Evolutionary conservation across 2,329 filamentous ascomycete genomes (phyloP).

Genomic region (Cercospora sp.): DNA sequence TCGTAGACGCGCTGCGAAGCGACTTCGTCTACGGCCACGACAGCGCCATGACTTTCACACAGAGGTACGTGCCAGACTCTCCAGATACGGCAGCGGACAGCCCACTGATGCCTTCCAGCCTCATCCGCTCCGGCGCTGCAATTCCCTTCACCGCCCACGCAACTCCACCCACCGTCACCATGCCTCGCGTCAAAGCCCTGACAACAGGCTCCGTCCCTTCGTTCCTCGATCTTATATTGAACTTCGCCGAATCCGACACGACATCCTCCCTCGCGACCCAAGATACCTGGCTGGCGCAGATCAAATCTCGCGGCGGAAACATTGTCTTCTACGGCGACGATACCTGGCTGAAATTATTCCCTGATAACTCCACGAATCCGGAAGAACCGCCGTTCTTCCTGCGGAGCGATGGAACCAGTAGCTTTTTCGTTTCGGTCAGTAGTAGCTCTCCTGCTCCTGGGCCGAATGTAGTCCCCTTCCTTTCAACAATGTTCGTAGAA

Average conservation of each 20-base stretch:
- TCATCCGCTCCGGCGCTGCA: conserved; percentile 80
- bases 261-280: conserved; percentile 83
- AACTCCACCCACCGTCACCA: conserved; percentile 94
- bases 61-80: conserved; percentile 61
- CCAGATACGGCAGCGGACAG: background rate
- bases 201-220: conserved; percentile 98
- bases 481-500: conserved; percentile 14
- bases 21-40: conserved; percentile 85
- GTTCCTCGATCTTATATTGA: conserved; percentile 94
- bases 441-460: conserved; percentile 20
- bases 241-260: conserved; percentile 91
- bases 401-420: conserved; percentile 86
- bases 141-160: conserved; percentile 95
- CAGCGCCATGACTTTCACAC: conserved; percentile 84
- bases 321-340: conserved; percentile 96
- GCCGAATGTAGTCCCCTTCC: background rate
- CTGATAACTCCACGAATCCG: conserved; percentile 44
- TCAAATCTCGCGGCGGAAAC: conserved; percentile 74
- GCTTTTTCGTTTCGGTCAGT: conserved; percentile 95
- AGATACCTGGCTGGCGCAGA: conserved; percentile 94
- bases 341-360: conserved; percentile 97
- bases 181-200: conserved; percentile 95
- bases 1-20: conserved; percentile 90
- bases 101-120: conserved; percentile 49
- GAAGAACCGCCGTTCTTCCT: conserved; percentile 62